Evolutionary conservation across 495 filamentous ascomycete genomes (phyloP).

Genomic region (Podospora comata): DNA sequence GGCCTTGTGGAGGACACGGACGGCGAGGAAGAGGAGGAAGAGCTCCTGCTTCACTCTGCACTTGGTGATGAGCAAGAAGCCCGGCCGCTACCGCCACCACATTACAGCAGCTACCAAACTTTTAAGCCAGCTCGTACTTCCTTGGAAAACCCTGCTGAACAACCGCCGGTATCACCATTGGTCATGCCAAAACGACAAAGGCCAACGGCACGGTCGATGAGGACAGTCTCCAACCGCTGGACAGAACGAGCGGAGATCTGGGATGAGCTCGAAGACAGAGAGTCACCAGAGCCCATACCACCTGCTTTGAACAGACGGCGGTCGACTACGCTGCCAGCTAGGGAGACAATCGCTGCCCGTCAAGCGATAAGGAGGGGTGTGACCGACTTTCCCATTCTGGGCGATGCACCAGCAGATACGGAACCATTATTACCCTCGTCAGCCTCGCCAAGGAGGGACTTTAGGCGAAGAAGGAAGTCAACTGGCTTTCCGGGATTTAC

Average conservation of each 20-base stretch:
- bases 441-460: constrained; percentile 31
- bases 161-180: constrained; percentile 7
- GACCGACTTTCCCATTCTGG: constrained; percentile 30
- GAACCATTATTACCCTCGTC: constrained; percentile 13
- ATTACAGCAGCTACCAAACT: constrained; percentile 48
- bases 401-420: constrained; percentile 16
- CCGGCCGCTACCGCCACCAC: constrained; percentile 27
- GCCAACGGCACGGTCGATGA: constrained; percentile 29
- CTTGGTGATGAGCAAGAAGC: constrained; percentile 38
- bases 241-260: constrained; percentile 63
- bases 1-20: constrained; percentile 66
- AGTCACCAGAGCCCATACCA: constrained; percentile 36
- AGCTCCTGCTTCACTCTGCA: constrained; percentile 38
- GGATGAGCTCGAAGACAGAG: constrained; percentile 62
- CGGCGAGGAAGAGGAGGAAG: constrained; percentile 51
- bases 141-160: constrained; percentile 1
- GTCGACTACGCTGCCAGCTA: constrained; percentile 37
- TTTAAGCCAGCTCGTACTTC: constrained; percentile 34
- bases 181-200: constrained; percentile 17
- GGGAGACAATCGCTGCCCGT: constrained; percentile 20
- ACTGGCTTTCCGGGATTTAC: constrained; percentile 55
- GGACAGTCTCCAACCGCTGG: constrained; percentile 42
- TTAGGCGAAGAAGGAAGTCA: constrained; percentile 46
- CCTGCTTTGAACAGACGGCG: constrained; percentile 31
- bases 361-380: constrained; percentile 28